A percentile compares a stretch with the other conserved stretches of the same genome.
These are phyloP conservation scores for Recurvomyces mirabilis DNA, from an alignment of 495 filamentous ascomycete genomes.

Conservation along the genomic window DNA sequence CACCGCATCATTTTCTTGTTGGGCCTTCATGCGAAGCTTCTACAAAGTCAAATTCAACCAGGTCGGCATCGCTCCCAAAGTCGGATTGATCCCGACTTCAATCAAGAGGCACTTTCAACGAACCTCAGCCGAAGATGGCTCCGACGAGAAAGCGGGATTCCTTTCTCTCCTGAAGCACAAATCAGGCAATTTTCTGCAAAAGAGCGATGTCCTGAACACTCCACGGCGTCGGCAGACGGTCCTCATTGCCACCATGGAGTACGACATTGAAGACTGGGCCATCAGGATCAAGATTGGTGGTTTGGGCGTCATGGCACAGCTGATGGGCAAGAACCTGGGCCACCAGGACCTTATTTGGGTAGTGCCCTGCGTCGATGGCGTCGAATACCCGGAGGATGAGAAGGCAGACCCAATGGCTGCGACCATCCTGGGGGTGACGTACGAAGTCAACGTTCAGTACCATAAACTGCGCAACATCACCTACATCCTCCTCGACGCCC, in stretches of 20 bases:
- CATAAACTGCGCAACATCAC: slow-evolving; percentile 57
- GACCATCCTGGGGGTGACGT: slow-evolving; percentile 50
- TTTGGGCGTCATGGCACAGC: slow-evolving; percentile 53
- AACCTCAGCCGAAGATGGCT: too few relatives aligned
- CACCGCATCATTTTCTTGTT: slow-evolving; percentile 41
- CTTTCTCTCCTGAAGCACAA: too few relatives aligned
- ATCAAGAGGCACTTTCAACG: too few relatives aligned
- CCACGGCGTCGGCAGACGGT: slow-evolving; percentile 45
- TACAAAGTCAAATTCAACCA: slow-evolving; percentile 65
- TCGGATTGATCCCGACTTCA: too few relatives aligned
- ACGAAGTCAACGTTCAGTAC: slow-evolving; percentile 56
- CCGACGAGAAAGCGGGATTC: too few relatives aligned
- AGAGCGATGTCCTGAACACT: too few relatives aligned
- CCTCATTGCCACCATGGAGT: slow-evolving; percentile 62
- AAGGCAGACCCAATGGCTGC: slow-evolving; percentile 52
- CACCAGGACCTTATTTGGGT: slow-evolving; percentile 65
- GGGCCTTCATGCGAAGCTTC: slow-evolving; percentile 52
- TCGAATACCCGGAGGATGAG: slow-evolving; percentile 53
- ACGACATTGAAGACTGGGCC: slow-evolving; percentile 59
- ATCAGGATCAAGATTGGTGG: slow-evolving; percentile 69
- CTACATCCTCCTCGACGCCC: slow-evolving; percentile 59
- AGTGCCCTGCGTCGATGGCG: slow-evolving; percentile 60
- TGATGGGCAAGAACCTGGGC: slow-evolving; percentile 59
- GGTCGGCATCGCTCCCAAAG: slow-evolving; percentile 45
- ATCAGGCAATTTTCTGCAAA: too few relatives aligned